phyloP scores from a whole-genome alignment of 2,329 filamentous ascomycete species.

The Phoma herbarum region DNA sequence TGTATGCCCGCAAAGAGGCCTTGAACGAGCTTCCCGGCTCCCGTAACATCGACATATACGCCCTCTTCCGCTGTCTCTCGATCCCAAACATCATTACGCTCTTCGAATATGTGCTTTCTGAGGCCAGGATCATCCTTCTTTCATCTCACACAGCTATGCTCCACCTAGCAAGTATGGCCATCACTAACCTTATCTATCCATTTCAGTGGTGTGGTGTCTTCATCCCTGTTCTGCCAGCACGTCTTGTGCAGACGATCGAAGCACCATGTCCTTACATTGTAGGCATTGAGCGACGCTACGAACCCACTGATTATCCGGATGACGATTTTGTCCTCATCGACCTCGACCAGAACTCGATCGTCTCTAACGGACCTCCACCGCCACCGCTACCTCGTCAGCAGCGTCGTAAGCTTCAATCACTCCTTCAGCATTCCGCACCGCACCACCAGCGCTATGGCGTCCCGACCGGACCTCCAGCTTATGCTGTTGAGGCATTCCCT shows the following conservation, averaged over 20 bases:
- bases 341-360: conserved; percentile 88
- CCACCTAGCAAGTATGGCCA: conserved; percentile 87
- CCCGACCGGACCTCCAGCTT: conserved; percentile 85
- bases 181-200: conserved; percentile 86
- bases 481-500: conserved; percentile 91
- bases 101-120: conserved; percentile 90
- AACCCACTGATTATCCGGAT: conserved; percentile 83
- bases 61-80: conserved; percentile 87
- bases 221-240: conserved; percentile 87
- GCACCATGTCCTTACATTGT: conserved; percentile 97
- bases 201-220: conserved; percentile 94
- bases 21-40: conserved; percentile 92
- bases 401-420: conserved; percentile 84
- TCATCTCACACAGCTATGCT: conserved; percentile 97
- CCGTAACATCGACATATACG: conserved; percentile 90
- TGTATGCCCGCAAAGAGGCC: conserved; percentile 94
- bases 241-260: conserved; percentile 88
- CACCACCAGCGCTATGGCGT: conserved; percentile 90
- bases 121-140: conserved; percentile 94
- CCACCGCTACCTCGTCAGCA: conserved; percentile 84
- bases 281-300: conserved; percentile 91
- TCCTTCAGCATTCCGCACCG: conserved; percentile 89
- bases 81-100: conserved; percentile 91
- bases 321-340: conserved; percentile 97
- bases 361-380: conserved; percentile 80